Evolutionary conservation across 169 alveolate species (phyloP).

Genomic region (Babesia ovata): DNA sequence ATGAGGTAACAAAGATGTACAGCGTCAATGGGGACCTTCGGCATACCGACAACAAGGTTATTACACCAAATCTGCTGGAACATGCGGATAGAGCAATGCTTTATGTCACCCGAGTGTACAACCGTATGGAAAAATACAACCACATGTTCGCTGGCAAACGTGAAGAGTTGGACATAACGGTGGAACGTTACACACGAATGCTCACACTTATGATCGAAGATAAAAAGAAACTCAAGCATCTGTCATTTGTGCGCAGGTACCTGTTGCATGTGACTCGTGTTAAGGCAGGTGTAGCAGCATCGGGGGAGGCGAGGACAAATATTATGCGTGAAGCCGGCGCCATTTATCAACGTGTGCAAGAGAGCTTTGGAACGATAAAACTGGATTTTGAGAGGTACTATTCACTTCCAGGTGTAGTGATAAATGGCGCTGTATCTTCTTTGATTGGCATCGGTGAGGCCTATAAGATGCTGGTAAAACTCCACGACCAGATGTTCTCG

Average conservation of each 20-base stretch:
- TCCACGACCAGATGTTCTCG: neutral
- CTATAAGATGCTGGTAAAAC: constrained; percentile 8
- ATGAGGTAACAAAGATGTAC: neutral
- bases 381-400: constrained; percentile 32
- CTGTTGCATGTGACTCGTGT: neutral
- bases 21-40: neutral
- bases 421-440: constrained; percentile 26
- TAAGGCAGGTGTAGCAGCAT: neutral
- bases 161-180: neutral
- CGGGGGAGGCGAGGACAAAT: neutral
- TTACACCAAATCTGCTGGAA: constrained; percentile 10
- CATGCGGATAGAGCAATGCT: constrained; percentile 31
- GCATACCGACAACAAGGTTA: neutral
- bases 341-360: neutral
- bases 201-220: constrained; percentile 18
- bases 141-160: constrained; percentile 27
- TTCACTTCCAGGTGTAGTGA: constrained; percentile 10
- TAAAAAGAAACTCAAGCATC: constrained; percentile 18
- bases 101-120: constrained; percentile 16
- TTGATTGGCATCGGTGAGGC: constrained; percentile 30
- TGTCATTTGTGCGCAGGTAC: constrained; percentile 23
- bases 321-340: constrained; percentile 14
- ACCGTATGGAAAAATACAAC: constrained; percentile 10
- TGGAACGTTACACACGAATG: constrained; percentile 8
- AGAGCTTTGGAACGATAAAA: constrained; percentile 4